Percentiles rank a stretch among this genome's conserved stretches.
Conservation (phyloP, 108 stramenopile genomes). For the Fragilariopsis cylindrus region DNA sequence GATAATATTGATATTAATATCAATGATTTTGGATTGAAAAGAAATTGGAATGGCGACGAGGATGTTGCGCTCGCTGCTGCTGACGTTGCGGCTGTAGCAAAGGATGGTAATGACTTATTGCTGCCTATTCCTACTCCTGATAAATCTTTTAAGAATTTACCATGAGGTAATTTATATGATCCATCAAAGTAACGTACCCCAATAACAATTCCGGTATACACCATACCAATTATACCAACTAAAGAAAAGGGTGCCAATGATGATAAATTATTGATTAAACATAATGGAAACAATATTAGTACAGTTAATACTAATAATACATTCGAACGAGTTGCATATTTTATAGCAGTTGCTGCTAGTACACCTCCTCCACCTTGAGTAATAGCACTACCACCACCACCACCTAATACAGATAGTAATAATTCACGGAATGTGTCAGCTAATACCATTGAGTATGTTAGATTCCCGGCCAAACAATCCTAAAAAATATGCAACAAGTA, state of each 20-base stretch:
- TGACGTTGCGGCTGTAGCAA: neutral
- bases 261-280: constrained; percentile 78
- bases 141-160: constrained; percentile 20
- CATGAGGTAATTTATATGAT: constrained; percentile 46
- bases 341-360: neutral
- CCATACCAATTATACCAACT: constrained; percentile 85
- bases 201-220: constrained; percentile 80
- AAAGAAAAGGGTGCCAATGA: constrained; percentile 85
- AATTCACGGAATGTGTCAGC: constrained; percentile 71
- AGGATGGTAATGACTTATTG: neutral
- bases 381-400: neutral
- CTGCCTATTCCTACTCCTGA: no score
- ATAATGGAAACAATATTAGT: constrained; percentile 83
- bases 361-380: neutral
- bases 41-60: neutral
- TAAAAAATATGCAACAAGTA: constrained; percentile 58
- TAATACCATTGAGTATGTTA: constrained; percentile 89
- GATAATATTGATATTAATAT: constrained; percentile 89
- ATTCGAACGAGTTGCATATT: constrained; percentile 14
- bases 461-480: constrained; percentile 68
- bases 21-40: constrained; percentile 42
- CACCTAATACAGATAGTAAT: constrained; percentile 32
- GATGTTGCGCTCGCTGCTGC: neutral
- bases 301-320: constrained; percentile 62
- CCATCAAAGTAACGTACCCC: constrained; percentile 67